phyloP scores from a whole-genome alignment of 129 eudicot genomes.

The Centella asiatica region DNA sequence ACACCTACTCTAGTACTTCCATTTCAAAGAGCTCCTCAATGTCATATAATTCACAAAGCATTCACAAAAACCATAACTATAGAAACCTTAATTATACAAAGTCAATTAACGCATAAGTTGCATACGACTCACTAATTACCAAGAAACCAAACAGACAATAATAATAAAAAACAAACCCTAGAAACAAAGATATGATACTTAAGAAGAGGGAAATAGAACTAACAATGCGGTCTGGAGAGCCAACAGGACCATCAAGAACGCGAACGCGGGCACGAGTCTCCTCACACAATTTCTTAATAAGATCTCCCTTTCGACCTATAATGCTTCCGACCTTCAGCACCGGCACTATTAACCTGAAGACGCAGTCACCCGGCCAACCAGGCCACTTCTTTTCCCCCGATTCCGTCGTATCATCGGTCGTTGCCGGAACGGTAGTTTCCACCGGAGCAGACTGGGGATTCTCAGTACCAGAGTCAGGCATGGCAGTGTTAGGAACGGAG shows the following conservation, averaged over 20 bases:
- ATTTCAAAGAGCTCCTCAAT: no score
- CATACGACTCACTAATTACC: neutral
- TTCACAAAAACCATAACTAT: neutral
- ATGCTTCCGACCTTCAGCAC: constrained; percentile 77
- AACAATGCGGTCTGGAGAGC: constrained; percentile 74
- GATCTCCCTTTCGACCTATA: constrained; percentile 87
- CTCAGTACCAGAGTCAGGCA: neutral
- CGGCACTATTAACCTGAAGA: constrained; percentile 66
- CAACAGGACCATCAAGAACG: constrained; percentile 68
- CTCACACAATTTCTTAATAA: constrained; percentile 65
- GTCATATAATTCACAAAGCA: no score
- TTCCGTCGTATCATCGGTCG: constrained; percentile 1
- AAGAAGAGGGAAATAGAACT: constrained; percentile 9
- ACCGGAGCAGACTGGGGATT: neutral
- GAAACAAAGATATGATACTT: neutral
- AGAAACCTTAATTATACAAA: no score
- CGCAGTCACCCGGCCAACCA: constrained; percentile 90
- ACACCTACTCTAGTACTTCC: no score
- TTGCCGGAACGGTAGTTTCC: neutral
- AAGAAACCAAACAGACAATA: neutral
- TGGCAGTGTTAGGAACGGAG: neutral
- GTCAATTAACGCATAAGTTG: no score
- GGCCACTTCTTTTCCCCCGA: constrained; percentile 54
- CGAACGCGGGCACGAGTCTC: constrained; percentile 76
- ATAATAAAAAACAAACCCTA: neutral